Evolutionary conservation across 1,139 yeast genomes (phyloP).

Genomic region (Kurtzmaniella quercitrusa): DNA sequence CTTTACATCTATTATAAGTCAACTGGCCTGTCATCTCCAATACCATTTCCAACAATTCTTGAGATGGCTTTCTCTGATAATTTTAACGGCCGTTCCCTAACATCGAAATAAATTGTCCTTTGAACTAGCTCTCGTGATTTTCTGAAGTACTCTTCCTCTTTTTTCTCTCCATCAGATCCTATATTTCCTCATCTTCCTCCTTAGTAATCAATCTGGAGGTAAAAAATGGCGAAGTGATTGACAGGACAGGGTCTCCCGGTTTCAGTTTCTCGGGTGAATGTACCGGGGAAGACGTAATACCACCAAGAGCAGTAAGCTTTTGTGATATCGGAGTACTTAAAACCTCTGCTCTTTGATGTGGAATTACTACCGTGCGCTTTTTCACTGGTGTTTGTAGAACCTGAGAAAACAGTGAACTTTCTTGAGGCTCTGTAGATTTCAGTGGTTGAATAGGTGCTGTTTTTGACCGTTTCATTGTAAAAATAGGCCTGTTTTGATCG

Average conservation of each 20-base stretch:
- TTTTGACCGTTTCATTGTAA: slow-evolving; percentile 1
- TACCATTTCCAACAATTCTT: too few relatives aligned
- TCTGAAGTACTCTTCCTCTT: not conserved
- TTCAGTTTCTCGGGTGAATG: slow-evolving; percentile 11
- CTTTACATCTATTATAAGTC: too few relatives aligned
- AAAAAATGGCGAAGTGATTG: slow-evolving; percentile 30
- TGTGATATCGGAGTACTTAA: slow-evolving; percentile 17
- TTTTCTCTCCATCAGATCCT: not conserved
- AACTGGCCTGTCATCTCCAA: too few relatives aligned
- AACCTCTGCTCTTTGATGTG: slow-evolving; percentile 6
- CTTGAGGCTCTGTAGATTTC: not conserved
- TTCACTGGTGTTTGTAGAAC: slow-evolving; percentile 27
- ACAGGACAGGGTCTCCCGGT: slow-evolving; percentile 35
- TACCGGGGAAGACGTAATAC: slow-evolving; percentile 1
- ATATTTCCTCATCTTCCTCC: not conserved
- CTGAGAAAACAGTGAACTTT: slow-evolving; percentile 18
- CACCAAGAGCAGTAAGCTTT: slow-evolving; percentile 1
- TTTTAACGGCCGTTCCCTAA: too few relatives aligned
- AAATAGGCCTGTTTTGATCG: not conserved
- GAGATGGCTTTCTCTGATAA: too few relatives aligned
- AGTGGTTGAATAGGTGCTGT: not conserved
- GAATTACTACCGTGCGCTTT: not conserved
- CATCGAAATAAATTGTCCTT: too few relatives aligned
- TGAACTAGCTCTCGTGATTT: too few relatives aligned
- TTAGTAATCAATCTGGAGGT: slow-evolving; percentile 7